Evolutionary conservation across 768 basidiomycete species (phyloP), one percentile per base, ranked within the genome.

Genomic region (Phlebiopsis gigantea): DNA sequence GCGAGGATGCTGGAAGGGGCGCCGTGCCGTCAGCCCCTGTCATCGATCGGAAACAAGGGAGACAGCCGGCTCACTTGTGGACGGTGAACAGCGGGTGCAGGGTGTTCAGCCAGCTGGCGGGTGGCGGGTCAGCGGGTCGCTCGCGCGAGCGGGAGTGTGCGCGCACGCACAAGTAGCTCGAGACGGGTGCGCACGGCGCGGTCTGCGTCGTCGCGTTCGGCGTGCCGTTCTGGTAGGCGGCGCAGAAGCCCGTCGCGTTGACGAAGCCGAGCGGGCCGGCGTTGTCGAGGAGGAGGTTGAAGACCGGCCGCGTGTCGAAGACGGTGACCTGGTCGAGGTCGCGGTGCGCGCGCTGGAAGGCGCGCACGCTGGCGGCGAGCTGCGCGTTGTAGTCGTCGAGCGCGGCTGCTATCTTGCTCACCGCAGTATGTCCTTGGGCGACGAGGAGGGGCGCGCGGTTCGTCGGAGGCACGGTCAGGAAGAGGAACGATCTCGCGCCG

Each of bases 31-130:
- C 14, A 57, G 51, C 46, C 42, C n/a, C 19, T 46, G 34, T n/a
- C 53, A n/a, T 12, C 2, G 17, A 24, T 26, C 50, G n/a, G n/a
- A n/a, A n/a, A n/a, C n/a, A n/a, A n/a, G n/a, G n/a, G n/a, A n/a
- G n/a, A n/a, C 25, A 17, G 14, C 34, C 57, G 28, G 30, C 79
- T 61, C 62, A 84, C 84, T 81, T 73, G 62, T 85, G 84, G 55
- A 86, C 76, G 22, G 82, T 81, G 62, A 83, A 86, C 19, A 85
- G 61, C 25, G 83, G 84, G 64, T 85, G 83, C 41, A 86, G 69
- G 2, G 73, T 65, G 64, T 85, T 84, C 46, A 85, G 63, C 83
- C 83, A 85, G 70, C 82, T 84, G 56, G 19, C 28, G 29, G n/a
- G 42, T 17, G 25, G n/a, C 8, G 5, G 26, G 22, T 45, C 25